Evolutionary conservation across 805 yeast species (phyloP).

Genomic region (Saturnispora saitoi): DNA sequence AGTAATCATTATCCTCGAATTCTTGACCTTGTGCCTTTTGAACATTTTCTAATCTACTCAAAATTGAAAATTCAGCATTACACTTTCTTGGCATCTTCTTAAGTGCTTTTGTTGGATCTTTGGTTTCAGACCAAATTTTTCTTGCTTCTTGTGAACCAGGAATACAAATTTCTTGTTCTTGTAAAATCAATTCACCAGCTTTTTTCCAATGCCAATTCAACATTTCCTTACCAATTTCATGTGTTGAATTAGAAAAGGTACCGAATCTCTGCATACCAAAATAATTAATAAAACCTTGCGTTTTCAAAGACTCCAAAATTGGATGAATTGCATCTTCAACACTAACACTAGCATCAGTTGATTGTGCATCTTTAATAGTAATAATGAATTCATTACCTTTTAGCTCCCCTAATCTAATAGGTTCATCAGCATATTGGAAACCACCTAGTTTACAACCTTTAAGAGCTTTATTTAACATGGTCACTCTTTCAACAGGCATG

Average conservation of each 20-base stretch:
- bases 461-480: conserved; percentile 64
- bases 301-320: conserved; percentile 49
- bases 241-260: conserved; percentile 88
- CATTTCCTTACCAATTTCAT: conserved; percentile 67
- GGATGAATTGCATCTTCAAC: conserved; percentile 40
- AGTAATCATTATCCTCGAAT: conserved; percentile 48
- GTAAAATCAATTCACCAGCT: conserved; percentile 69
- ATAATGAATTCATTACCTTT: conserved; percentile 84
- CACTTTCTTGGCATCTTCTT: conserved; percentile 80
- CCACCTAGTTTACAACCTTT: conserved; percentile 77
- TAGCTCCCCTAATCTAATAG: conserved; percentile 72
- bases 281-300: conserved; percentile 82
- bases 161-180: conserved; percentile 76
- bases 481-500: conserved; percentile 65
- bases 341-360: conserved; percentile 26
- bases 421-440: conserved; percentile 54
- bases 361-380: conserved; percentile 65
- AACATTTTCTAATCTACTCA: conserved; percentile 50
- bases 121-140: conserved; percentile 67
- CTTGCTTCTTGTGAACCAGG: conserved; percentile 84
- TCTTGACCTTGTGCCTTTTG: conserved; percentile 37
- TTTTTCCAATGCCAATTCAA: conserved; percentile 67
- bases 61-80: conserved; percentile 71
- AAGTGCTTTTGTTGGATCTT: conserved; percentile 56
- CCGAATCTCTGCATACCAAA: conserved; percentile 99